Conservation (phyloP, 31 red algal genomes). For the Odonthalia washingtoniensis region DNA sequence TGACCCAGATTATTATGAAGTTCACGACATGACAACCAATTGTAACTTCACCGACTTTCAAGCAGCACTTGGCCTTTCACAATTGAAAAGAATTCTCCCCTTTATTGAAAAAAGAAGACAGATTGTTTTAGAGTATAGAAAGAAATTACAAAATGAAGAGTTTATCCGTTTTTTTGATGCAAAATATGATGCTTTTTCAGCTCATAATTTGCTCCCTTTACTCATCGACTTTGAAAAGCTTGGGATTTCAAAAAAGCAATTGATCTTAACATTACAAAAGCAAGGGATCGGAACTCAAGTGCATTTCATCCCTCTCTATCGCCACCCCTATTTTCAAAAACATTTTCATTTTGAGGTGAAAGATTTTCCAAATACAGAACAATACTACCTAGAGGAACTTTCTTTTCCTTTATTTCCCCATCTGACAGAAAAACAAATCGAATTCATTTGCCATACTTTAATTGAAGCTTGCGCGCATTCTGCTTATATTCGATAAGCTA, state of each 20-base stretch:
- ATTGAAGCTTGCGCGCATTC: no score
- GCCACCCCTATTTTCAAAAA: conserved; percentile 20
- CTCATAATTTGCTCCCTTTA: not conserved
- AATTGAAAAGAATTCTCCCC: not conserved
- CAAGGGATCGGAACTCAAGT: conserved; percentile 16
- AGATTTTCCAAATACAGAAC: conserved; percentile 15
- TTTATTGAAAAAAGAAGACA: not conserved
- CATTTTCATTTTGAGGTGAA: not conserved
- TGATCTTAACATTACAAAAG: conserved; percentile 1
- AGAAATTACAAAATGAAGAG: not conserved
- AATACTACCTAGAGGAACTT: conserved; percentile 7
- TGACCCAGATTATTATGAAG: conserved; percentile 4
- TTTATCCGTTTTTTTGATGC: not conserved
- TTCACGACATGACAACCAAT: conserved; percentile 1
- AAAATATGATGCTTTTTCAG: not conserved
- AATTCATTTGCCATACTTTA: no score
- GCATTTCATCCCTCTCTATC: conserved; percentile 27
- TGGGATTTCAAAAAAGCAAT: not conserved
- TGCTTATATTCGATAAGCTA: no score
- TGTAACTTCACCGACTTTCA: conserved; percentile 22
- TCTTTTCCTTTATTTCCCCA: conserved; percentile 17
- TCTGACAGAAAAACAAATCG: conserved; percentile 21
- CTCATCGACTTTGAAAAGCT: conserved; percentile 28
- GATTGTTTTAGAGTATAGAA: conserved; percentile 11
- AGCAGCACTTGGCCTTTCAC: conserved; percentile 3